Evolutionary conservation across 2,329 filamentous ascomycete genomes (phyloP).

Genomic region (Fusarium anguioides): DNA sequence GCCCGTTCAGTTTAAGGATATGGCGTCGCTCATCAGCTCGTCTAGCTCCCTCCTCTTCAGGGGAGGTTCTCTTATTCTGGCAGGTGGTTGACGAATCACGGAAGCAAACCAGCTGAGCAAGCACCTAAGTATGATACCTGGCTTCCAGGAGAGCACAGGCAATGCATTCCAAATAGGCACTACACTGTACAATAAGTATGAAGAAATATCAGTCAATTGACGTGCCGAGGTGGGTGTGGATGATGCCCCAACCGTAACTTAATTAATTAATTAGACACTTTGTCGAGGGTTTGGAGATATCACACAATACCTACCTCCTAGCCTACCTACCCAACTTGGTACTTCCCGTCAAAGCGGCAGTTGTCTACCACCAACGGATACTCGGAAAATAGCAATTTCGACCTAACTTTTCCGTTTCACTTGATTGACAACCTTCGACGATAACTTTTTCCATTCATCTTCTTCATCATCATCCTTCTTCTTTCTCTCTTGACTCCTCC

Average conservation of each 20-base stretch:
- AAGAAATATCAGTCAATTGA: background rate
- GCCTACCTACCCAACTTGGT: no score
- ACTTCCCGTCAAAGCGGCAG: background rate
- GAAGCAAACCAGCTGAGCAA: conserved; percentile 1
- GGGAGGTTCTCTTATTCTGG: conserved; percentile 15
- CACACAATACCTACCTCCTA: background rate
- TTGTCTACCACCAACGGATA: background rate
- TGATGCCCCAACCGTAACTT: conserved; percentile 6
- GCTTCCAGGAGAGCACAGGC: background rate
- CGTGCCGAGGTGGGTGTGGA: conserved; percentile 5
- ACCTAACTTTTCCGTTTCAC: background rate
- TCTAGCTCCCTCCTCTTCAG: conserved; percentile 4
- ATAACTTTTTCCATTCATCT: background rate
- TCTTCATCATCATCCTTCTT: background rate
- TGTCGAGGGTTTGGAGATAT: background rate
- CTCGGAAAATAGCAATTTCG: background rate
- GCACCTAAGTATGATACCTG: conserved; percentile 4
- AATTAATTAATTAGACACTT: conserved; percentile 1
- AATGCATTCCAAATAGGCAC: conserved; percentile 6
- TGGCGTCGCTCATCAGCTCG: background rate
- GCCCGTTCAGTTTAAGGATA: conserved; percentile 1
- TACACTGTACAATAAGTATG: background rate
- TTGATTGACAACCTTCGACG: background rate
- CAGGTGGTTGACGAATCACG: conserved; percentile 18
- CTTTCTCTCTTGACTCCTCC: background rate